These are phyloP conservation scores for Cercospora nicotianae DNA, from an alignment of 2,329 filamentous ascomycete species.

Conservation along the genomic window DNA sequence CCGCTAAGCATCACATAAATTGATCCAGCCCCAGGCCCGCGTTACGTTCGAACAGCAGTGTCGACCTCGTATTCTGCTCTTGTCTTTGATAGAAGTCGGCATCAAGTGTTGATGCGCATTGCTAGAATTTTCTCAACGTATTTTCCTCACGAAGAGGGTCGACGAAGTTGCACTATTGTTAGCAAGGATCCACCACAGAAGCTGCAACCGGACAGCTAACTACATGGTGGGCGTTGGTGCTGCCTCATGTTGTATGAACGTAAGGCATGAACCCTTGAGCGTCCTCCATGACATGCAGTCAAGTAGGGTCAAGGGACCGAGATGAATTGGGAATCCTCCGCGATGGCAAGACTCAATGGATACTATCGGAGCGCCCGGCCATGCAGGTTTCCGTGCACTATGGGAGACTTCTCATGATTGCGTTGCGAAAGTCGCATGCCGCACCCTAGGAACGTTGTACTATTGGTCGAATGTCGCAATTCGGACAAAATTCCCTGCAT, in stretches of 20 bases:
- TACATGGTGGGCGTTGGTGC: neutral
- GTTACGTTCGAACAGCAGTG: neutral
- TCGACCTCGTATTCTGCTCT: neutral
- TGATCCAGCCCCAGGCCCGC: neutral
- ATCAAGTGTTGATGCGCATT: neutral
- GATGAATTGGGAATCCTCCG: neutral
- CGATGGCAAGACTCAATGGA: neutral
- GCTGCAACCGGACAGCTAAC: neutral
- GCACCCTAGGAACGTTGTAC: neutral
- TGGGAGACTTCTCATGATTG: neutral
- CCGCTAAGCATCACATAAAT: neutral
- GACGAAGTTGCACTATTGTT: neutral
- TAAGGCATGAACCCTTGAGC: neutral
- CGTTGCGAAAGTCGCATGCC: neutral
- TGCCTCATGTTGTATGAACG: neutral
- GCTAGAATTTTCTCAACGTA: neutral
- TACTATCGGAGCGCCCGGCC: conserved; percentile 13
- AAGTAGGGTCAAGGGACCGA: neutral
- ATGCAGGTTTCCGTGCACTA: conserved; percentile 7
- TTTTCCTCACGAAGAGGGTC: neutral
- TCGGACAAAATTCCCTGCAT: conserved; percentile 3
- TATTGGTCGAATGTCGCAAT: conserved; percentile 23
- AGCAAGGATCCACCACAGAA: neutral
- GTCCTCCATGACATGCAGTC: neutral
- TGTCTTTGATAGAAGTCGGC: neutral